Evolutionary conservation across 805 yeast genomes (phyloP), one percentile per base, ranked within the genome.

Genomic region (Schwanniomyces sp.): DNA sequence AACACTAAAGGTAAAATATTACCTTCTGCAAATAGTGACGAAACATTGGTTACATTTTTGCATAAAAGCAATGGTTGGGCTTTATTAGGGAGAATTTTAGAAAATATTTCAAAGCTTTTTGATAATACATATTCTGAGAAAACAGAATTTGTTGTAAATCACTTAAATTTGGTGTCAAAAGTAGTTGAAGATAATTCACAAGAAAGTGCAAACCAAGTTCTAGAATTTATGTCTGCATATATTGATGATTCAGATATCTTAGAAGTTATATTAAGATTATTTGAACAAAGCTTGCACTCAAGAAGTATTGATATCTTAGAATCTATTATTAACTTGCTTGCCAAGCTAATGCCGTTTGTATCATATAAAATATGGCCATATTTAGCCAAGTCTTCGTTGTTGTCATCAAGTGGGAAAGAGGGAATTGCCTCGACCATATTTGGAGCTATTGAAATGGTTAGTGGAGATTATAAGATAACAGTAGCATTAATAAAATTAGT

Each of bases 31-130:
- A 56, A 58, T 12, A 62, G 58, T 10, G 55, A 62, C 29, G 67
- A 70, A 49, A 58, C 66, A 9, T 56, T 79, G 14, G 86, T 87
- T 3, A 77, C 89, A 18, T 91, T 94, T 68, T 68, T 85, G 25
- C 81, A 86, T 60, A 75, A 77, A 3, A 90, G 84, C 61, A 88
- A 84, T 59, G 97, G 97, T 1, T 91, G 97, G 96, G 79, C 96
- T 0, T 66, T 87, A 25, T 56, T 92, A 14, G 97, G 97, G 1
- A 77, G 96, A 56, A 69, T 88, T 0, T 64, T 91, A 28, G 91
- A 87, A 53, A 86, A 86, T 52, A 65, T 85, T 8, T 72, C 80
- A 0, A 70, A 67, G 46, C 56, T 57, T 21, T 75, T 71, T 43
- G 68, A 72, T 47, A 55, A 55, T 16, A 55, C 73, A 5, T 71